These are phyloP conservation scores for Lophiostoma macrostomum DNA, from an alignment of 495 filamentous ascomycete species.

Conservation along the genomic window DNA sequence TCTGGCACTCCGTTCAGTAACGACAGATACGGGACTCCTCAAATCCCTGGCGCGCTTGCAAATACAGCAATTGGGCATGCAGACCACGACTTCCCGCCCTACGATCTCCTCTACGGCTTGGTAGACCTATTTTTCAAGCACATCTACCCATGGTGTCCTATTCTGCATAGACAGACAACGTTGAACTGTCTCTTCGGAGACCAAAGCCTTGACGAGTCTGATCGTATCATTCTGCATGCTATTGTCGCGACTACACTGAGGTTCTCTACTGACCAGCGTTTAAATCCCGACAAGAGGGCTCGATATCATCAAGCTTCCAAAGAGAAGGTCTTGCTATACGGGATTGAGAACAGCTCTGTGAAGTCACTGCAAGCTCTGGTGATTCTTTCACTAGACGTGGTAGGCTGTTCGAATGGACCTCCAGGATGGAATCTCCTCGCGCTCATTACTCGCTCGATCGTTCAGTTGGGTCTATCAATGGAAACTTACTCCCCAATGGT, in stretches of 20 bases:
- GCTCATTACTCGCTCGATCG: conserved; percentile 77
- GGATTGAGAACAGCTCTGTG: conserved; percentile 82
- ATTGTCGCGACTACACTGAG: conserved; percentile 82
- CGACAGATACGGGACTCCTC: conserved; percentile 15
- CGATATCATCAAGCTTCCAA: conserved; percentile 78
- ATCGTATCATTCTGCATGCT: conserved; percentile 78
- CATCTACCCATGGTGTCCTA: conserved; percentile 87
- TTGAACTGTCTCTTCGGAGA: conserved; percentile 78
- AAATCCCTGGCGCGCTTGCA: background rate
- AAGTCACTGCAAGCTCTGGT: conserved; percentile 82
- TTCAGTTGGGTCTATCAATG: conserved; percentile 77
- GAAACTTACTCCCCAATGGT: conserved; percentile 73
- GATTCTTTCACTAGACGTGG: conserved; percentile 74
- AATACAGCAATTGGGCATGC: conserved; percentile 41
- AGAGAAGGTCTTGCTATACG: conserved; percentile 78
- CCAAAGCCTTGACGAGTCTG: conserved; percentile 70
- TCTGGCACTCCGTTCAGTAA: conserved; percentile 14
- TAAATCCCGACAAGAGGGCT: conserved; percentile 66
- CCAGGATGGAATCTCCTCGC: conserved; percentile 88
- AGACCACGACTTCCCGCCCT: conserved; percentile 78
- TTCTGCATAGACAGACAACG: conserved; percentile 75
- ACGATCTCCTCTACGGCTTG: conserved; percentile 75
- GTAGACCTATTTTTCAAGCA: conserved; percentile 88
- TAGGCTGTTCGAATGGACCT: conserved; percentile 76
- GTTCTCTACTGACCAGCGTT: conserved; percentile 70